A percentile compares a stretch with the other conserved stretches of the same genome.
phyloP scores from a whole-genome alignment of 2,329 filamentous ascomycete species.

The Scopulariopsis brevicaulis region DNA sequence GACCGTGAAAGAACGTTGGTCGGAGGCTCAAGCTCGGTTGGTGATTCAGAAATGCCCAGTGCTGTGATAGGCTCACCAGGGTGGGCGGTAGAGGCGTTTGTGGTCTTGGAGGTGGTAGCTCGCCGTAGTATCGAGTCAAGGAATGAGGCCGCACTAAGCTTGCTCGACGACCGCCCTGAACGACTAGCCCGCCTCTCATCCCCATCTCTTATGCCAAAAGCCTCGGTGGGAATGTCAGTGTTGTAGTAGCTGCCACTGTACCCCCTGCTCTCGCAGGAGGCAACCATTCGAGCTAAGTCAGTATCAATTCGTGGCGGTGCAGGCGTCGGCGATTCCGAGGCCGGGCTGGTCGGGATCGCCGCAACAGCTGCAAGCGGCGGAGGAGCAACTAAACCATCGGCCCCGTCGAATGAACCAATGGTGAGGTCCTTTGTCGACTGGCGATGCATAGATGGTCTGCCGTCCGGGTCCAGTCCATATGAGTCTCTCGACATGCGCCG shows the following conservation, averaged over 20 bases:
- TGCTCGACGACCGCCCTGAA: slow-evolving; percentile 1
- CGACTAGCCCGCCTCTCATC: neutral
- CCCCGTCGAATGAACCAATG: neutral
- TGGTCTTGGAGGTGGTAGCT: neutral
- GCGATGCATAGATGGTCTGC: neutral
- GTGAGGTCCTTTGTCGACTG: slow-evolving; percentile 3
- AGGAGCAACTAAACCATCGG: neutral
- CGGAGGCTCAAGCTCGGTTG: slow-evolving; percentile 2
- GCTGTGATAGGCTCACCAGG: slow-evolving; percentile 1
- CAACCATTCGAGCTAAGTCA: slow-evolving; percentile 1
- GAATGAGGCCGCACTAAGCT: slow-evolving; percentile 2
- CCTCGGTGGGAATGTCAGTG: slow-evolving; percentile 6
- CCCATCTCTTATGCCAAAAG: slow-evolving; percentile 4
- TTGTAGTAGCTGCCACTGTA: slow-evolving; percentile 7
- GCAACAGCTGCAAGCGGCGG: neutral
- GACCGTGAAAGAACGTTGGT: slow-evolving; percentile 1
- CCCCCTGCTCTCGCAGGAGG: slow-evolving; percentile 1
- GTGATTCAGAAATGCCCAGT: slow-evolving; percentile 7
- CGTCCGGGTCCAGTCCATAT: neutral
- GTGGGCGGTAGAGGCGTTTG: neutral
- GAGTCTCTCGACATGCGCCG: slow-evolving; percentile 3
- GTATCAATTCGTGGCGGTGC: slow-evolving; percentile 1
- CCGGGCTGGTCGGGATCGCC: neutral
- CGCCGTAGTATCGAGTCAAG: neutral
- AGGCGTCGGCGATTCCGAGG: neutral